Evolutionary conservation across 2,329 filamentous ascomycete species (phyloP).

Genomic region (Fusarium guadeloupense): DNA sequence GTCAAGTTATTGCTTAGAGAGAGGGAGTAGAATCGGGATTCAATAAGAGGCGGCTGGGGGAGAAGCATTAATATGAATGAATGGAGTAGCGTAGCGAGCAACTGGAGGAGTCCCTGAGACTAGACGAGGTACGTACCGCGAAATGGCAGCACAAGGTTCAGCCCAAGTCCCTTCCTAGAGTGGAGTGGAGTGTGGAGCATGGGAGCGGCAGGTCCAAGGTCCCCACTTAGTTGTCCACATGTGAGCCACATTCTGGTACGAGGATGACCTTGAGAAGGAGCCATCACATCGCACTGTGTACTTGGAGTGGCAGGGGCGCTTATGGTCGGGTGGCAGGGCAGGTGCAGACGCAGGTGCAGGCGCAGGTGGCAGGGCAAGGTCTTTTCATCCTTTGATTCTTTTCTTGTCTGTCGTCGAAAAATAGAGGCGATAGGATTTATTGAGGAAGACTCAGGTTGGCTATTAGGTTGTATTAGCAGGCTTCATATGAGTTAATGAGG

Average conservation of each 20-base stretch:
- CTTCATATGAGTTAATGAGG: background rate
- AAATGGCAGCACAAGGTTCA: constrained; percentile 23
- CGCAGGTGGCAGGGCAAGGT: constrained; percentile 24
- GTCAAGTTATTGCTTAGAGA: constrained; percentile 30
- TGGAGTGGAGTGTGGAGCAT: constrained; percentile 2
- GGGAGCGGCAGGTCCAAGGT: background rate
- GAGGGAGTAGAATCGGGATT: constrained; percentile 4
- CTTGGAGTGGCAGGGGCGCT: constrained; percentile 27
- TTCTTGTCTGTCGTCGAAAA: constrained; percentile 19
- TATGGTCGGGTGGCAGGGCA: constrained; percentile 25
- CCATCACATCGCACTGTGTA: constrained; percentile 26
- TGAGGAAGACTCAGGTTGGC: background rate
- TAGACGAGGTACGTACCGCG: background rate
- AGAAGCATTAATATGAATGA: constrained; percentile 38
- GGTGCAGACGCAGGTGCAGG: constrained; percentile 6
- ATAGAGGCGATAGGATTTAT: constrained; percentile 25
- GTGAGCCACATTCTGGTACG: constrained; percentile 40
- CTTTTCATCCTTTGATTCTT: constrained; percentile 15
- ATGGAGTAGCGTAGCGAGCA: background rate
- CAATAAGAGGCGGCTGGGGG: constrained; percentile 27
- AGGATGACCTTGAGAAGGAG: constrained; percentile 17
- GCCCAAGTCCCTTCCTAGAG: constrained; percentile 29
- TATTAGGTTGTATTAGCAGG: constrained; percentile 3
- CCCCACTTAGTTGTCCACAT: constrained; percentile 18
- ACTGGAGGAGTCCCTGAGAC: constrained; percentile 14